Evolutionary conservation across 805 yeast species (phyloP).

Genomic region (Yamadazyma sp.): DNA sequence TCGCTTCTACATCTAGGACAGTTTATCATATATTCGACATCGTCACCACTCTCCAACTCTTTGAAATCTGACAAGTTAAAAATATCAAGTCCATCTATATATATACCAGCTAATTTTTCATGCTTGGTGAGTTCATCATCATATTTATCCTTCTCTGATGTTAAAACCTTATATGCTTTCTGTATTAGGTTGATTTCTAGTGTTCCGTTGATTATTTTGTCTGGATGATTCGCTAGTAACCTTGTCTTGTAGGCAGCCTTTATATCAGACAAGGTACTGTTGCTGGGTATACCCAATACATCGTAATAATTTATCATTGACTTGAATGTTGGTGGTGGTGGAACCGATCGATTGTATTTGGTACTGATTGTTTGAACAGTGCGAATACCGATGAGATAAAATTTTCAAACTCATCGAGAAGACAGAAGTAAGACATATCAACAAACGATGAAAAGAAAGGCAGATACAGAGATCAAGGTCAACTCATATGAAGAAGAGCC

Average conservation of each 20-base stretch:
- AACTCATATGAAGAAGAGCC: conserved; percentile 41
- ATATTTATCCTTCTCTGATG: conserved; percentile 42
- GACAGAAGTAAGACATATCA: too few species aligned
- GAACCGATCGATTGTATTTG: too few species aligned
- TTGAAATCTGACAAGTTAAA: conserved; percentile 62
- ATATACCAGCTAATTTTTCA: conserved; percentile 2
- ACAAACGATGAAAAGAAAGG: conserved; percentile 11
- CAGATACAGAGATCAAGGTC: conserved; percentile 37
- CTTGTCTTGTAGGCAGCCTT: conserved; percentile 61
- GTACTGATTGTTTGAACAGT: too few species aligned
- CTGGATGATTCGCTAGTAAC: conserved; percentile 74
- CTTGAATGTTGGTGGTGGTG: too few species aligned
- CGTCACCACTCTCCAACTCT: conserved; percentile 23
- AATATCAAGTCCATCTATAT: conserved; percentile 56
- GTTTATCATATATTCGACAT: conserved; percentile 38
- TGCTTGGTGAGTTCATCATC: conserved; percentile 41
- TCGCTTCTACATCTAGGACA: conserved; percentile 66
- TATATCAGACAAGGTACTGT: conserved; percentile 40
- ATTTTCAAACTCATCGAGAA: conserved; percentile 1
- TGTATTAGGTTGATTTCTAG: conserved; percentile 40
- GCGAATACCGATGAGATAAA: conserved; percentile 9
- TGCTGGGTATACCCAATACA: conserved; percentile 48
- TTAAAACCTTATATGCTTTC: conserved; percentile 60
- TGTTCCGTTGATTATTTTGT: conserved; percentile 40
- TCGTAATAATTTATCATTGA: conserved; percentile 37